Percentiles rank a stretch among this genome's conserved stretches.
Conservation (phyloP, 2,329 filamentous ascomycete species). For the Cercospora berteroae region DNA sequence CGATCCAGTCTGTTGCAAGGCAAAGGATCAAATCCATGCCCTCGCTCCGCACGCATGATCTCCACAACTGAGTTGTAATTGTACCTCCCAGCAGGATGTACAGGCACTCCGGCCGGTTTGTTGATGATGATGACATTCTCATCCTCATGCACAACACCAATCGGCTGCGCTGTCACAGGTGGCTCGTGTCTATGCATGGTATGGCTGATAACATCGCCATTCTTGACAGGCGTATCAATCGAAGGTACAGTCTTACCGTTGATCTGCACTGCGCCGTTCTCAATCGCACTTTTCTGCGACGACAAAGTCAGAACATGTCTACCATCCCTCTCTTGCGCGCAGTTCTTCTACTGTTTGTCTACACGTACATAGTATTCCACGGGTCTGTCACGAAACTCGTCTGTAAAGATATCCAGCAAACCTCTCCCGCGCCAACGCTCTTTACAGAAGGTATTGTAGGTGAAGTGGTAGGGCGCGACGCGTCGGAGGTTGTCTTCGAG, state of each 20-base stretch:
- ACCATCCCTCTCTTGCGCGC: conserved; percentile 24
- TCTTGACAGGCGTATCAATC: conserved; percentile 70
- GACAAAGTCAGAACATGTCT: conserved; percentile 28
- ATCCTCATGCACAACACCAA: conserved; percentile 85
- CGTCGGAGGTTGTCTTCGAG: conserved; percentile 80
- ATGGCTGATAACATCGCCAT: conserved; percentile 89
- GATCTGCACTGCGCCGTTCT: conserved; percentile 72
- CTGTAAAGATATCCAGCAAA: conserved; percentile 82
- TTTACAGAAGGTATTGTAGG: conserved; percentile 94
- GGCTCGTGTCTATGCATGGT: conserved; percentile 95
- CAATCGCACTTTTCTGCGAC: conserved; percentile 68
- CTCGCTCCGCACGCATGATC: conserved; percentile 79
- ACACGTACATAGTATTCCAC: conserved; percentile 75
- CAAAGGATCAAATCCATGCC: conserved; percentile 58
- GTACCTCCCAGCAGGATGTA: conserved; percentile 93
- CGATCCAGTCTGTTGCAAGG: conserved; percentile 93
- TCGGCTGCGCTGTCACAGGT: conserved; percentile 76
- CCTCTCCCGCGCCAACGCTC: conserved; percentile 82
- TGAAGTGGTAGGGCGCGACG: conserved; percentile 83
- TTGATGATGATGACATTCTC: conserved; percentile 93
- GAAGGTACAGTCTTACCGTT: conserved; percentile 69
- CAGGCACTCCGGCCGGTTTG: conserved; percentile 91
- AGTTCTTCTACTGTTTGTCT: background rate
- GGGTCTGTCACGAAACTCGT: conserved; percentile 87
- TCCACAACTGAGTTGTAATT: conserved; percentile 93